These are phyloP conservation scores for Solanum sitiens DNA, from an alignment of 257 asterid genomes.

Conservation along the genomic window DNA sequence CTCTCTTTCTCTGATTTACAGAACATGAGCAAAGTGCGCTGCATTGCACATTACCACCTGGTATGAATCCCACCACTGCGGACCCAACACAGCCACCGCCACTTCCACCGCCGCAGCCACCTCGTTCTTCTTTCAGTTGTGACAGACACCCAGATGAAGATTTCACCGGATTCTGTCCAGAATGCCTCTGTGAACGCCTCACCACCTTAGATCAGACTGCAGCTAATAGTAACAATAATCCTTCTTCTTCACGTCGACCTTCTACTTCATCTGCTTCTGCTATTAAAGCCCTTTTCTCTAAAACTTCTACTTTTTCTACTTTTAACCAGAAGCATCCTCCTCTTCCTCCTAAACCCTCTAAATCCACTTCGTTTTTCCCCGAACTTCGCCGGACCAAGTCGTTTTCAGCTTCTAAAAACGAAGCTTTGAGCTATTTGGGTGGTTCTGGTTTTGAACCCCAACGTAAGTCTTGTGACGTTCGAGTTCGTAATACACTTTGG, in stretches of 20 bases:
- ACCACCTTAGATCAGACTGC: slow-evolving; percentile 56
- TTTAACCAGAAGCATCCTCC: not conserved
- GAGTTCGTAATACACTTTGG: slow-evolving; percentile 57
- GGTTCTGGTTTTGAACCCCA: slow-evolving; percentile 52
- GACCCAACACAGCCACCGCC: slow-evolving; percentile 69
- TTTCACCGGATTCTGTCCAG: slow-evolving; percentile 81
- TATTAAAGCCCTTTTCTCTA: slow-evolving; percentile 51
- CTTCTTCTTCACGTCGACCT: slow-evolving; percentile 29
- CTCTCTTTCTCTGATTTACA: not conserved
- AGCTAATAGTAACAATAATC: slow-evolving; percentile 19
- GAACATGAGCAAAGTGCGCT: slow-evolving; percentile 29
- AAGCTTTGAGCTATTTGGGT: slow-evolving; percentile 35
- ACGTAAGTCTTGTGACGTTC: slow-evolving; percentile 85
- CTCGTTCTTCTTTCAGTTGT: slow-evolving; percentile 81
- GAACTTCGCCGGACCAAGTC: slow-evolving; percentile 84
- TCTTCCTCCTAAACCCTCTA: slow-evolving; percentile 37
- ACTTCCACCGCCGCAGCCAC: slow-evolving; percentile 55
- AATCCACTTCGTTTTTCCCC: slow-evolving; percentile 39
- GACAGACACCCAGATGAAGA: slow-evolving; percentile 78
- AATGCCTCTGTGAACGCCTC: slow-evolving; percentile 86
- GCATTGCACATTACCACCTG: slow-evolving; percentile 29
- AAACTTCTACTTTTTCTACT: slow-evolving; percentile 6
- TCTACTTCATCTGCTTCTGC: slow-evolving; percentile 48
- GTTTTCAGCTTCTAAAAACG: slow-evolving; percentile 80
- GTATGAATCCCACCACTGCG: slow-evolving; percentile 67